These are phyloP conservation scores for Penicillium sp. DNA, from an alignment of 2,329 filamentous ascomycete species.

Conservation along the genomic window DNA sequence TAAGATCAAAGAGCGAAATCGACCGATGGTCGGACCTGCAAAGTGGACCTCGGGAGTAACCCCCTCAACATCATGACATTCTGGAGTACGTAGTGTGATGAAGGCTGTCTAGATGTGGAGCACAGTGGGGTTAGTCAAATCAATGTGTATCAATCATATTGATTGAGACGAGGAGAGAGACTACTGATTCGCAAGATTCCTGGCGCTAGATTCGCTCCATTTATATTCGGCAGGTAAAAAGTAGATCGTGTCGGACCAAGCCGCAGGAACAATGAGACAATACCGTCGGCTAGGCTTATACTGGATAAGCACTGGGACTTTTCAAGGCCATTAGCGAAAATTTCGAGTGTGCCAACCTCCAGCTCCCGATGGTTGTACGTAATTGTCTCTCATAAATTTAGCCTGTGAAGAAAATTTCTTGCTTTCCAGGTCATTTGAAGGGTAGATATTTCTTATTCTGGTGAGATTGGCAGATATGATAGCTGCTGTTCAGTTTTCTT, in stretches of 20 bases:
- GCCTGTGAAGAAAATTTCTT: not conserved
- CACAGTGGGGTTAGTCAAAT: not conserved
- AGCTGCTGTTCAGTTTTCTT: not conserved
- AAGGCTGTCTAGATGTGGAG: not conserved
- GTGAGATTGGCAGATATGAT: not conserved
- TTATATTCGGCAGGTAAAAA: not conserved
- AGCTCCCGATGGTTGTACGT: not conserved
- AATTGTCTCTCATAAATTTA: not conserved
- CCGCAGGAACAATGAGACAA: not conserved
- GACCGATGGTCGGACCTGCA: not conserved
- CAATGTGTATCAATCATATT: not conserved
- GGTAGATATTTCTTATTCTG: not conserved
- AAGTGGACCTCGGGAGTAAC: not conserved
- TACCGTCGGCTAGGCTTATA: not conserved
- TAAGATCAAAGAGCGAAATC: conserved; percentile 5
- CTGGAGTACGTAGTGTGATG: not conserved
- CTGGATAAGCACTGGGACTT: not conserved
- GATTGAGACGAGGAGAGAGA: not conserved
- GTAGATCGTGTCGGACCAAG: not conserved
- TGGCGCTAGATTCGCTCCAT: not conserved
- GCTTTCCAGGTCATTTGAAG: not conserved
- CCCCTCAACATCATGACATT: not conserved
- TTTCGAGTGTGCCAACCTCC: not conserved
- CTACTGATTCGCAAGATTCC: not conserved
- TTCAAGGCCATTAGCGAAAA: not conserved